A percentile compares a stretch with the other conserved stretches of the same genome.
These are phyloP conservation scores for Magnaporthiopsis poae DNA, from an alignment of 2,329 filamentous ascomycete species.

Conservation along the genomic window DNA sequence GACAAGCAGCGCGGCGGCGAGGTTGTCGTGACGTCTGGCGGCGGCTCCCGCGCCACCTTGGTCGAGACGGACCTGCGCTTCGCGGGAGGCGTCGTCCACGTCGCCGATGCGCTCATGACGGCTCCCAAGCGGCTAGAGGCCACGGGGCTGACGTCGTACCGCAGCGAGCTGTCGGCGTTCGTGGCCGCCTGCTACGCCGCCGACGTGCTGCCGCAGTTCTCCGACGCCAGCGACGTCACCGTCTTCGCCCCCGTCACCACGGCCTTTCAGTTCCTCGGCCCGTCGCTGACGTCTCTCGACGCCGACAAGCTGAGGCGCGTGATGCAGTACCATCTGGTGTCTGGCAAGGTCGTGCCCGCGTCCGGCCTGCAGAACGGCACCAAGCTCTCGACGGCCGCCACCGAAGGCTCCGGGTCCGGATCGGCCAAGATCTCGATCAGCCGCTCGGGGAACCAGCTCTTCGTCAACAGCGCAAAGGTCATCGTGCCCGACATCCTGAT, in stretches of 20 bases:
- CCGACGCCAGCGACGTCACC: slow-evolving; percentile 36
- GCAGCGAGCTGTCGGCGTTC: slow-evolving; percentile 27
- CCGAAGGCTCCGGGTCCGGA: slow-evolving; percentile 13
- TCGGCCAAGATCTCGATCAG: slow-evolving; percentile 34
- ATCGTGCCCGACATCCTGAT: slow-evolving; percentile 43
- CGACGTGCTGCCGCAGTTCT: slow-evolving; percentile 29
- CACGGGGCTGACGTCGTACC: slow-evolving; percentile 24
- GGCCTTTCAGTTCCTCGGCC: slow-evolving; percentile 40
- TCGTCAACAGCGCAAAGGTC: slow-evolving; percentile 43
- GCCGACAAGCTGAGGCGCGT: slow-evolving; percentile 32
- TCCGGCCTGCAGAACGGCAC: slow-evolving; percentile 36
- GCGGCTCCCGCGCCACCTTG: slow-evolving; percentile 34
- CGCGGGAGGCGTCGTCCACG: slow-evolving; percentile 39
- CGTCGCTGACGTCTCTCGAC: slow-evolving; percentile 30
- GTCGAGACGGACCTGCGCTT: slow-evolving; percentile 36
- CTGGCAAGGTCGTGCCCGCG: slow-evolving; percentile 43
- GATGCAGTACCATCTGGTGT: slow-evolving; percentile 47
- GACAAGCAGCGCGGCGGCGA: slow-evolving; percentile 32
- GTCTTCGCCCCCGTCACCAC: slow-evolving; percentile 45
- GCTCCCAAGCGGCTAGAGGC: slow-evolving; percentile 31
- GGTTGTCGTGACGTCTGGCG: slow-evolving; percentile 29
- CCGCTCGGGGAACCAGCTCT: slow-evolving; percentile 32
- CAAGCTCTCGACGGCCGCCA: slow-evolving; percentile 20
- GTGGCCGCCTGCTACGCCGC: slow-evolving; percentile 30
- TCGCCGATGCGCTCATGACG: slow-evolving; percentile 41